phyloP scores from a whole-genome alignment of 192 early-diverging fungal genomes.

The Geranomyces variabilis region DNA sequence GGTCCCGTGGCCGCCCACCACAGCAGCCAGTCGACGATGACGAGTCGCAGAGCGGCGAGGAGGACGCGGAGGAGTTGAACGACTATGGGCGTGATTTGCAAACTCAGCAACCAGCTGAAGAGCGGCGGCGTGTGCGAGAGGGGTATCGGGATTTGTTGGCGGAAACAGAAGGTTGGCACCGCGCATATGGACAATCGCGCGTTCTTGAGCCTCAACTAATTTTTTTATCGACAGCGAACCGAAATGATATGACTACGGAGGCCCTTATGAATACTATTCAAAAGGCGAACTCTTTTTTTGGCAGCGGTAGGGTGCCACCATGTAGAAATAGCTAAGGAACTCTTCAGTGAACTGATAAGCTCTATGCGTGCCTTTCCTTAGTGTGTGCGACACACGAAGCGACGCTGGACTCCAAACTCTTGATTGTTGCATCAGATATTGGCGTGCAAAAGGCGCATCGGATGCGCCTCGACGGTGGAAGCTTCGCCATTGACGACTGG shows the following conservation, averaged over 20 bases:
- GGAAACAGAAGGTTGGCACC: slow-evolving; percentile 28
- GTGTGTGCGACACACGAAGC: slow-evolving; percentile 86
- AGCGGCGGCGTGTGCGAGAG: slow-evolving; percentile 26
- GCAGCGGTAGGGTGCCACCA: slow-evolving; percentile 8
- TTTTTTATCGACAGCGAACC: background rate
- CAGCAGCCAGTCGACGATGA: no score
- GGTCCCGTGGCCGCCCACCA: no score
- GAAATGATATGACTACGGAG: background rate
- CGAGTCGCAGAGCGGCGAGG: background rate
- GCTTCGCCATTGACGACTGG: slow-evolving; percentile 80
- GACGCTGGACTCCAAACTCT: slow-evolving; percentile 80
- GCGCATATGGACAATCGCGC: no score
- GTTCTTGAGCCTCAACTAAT: no score
- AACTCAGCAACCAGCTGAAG: slow-evolving; percentile 15
- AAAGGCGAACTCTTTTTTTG: slow-evolving; percentile 30
- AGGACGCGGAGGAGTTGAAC: background rate
- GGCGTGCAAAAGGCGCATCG: slow-evolving; percentile 76
- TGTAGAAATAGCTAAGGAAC: background rate
- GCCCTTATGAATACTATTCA: slow-evolving; percentile 18
- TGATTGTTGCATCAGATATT: slow-evolving; percentile 76
- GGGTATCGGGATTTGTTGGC: slow-evolving; percentile 32
- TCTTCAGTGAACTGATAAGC: no score
- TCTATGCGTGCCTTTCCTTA: slow-evolving; percentile 14
- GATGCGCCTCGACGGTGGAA: slow-evolving; percentile 72
- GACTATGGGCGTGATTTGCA: slow-evolving; percentile 6